Base-by-base conservation (phyloP, 176 grass and related monocot genomes). In the Chrysopogon serrulatus region DNA sequence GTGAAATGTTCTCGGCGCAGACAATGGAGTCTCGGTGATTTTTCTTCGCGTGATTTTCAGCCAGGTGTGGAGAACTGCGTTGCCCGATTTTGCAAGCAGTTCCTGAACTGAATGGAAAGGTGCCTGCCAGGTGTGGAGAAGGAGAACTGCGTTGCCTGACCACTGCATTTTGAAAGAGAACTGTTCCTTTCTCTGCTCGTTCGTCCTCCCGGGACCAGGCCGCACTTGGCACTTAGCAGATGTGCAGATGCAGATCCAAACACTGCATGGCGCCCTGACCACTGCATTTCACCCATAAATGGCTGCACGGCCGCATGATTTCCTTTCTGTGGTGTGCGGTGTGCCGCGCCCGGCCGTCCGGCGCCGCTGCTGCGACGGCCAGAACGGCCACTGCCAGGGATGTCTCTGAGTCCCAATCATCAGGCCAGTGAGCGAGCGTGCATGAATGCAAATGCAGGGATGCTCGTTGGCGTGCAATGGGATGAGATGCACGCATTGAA, bases 321-420 rank as follows among this genome's bases (percentile, higher is more conserved):
- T 11, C n/a, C 19, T 4, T 61, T 43, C 24, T 8, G n/a, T n/a
- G n/a, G n/a, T n/a, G n/a, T n/a, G n/a, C 2, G 54, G 54, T 23
- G 54, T 57, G 54, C 28, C 45, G 59, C 57, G 69, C 24, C 69
- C 39, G n/a, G 8, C 2, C 71, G 43, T 73, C 27, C 71, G 10
- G 39, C 70, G 70, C 15, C 32, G 12, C 28, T 4, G 18, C 76
- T 21, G 61, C 49, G 5, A 9, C 79, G 23, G 31, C 64, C 65
- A 40, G 79, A 5, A 39, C n/a, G 45, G 45, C 45, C 65, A 10
- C 7, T 35, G 64, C 43, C 60, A 10, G 26, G 3, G 63, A 32
- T 32, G 63, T 14, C 21, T 13, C 47, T 39, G 78, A 8, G 26
- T 45, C 5, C 70, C 73, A 77, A 85, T 85, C 62, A 85, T 84